Evolutionary conservation across 169 alveolate genomes (phyloP).

Genomic region (Cryptosporidium ubiquitum): DNA sequence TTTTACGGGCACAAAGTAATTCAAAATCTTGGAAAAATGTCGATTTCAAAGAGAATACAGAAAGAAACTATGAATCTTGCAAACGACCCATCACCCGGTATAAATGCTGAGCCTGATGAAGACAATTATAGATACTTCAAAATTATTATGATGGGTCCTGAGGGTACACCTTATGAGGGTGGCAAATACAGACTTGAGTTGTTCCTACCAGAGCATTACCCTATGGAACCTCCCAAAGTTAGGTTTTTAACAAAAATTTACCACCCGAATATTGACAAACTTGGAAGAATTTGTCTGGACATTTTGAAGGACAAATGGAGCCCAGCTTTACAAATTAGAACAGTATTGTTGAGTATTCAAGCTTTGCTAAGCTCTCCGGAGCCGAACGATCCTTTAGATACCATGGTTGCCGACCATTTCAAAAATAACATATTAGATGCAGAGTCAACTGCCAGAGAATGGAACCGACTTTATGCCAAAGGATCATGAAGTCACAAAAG

Average conservation of each 20-base stretch:
- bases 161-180: constrained; percentile 98
- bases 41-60: constrained; percentile 85
- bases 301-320: constrained; percentile 99
- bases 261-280: constrained; percentile 98
- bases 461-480: constrained; percentile 90
- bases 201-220: constrained; percentile 97
- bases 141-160: constrained; percentile 95
- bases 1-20: neutral
- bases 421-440: constrained; percentile 92
- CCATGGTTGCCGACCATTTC: constrained; percentile 96
- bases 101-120: constrained; percentile 92
- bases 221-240: constrained; percentile 99
- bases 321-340: constrained; percentile 98
- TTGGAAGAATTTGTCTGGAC: constrained; percentile 98
- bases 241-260: constrained; percentile 96
- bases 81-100: constrained; percentile 94
- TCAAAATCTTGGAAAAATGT: constrained; percentile 57
- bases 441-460: constrained; percentile 90
- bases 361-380: constrained; percentile 98
- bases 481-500: neutral
- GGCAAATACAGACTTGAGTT: constrained; percentile 95
- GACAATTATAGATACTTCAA: constrained; percentile 95
- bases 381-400: constrained; percentile 98
- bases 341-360: constrained; percentile 96
- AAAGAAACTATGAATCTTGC: constrained; percentile 88